These are phyloP conservation scores for Suillus fuscotomentosus DNA, from an alignment of 768 basidiomycete genomes.

Conservation along the genomic window DNA sequence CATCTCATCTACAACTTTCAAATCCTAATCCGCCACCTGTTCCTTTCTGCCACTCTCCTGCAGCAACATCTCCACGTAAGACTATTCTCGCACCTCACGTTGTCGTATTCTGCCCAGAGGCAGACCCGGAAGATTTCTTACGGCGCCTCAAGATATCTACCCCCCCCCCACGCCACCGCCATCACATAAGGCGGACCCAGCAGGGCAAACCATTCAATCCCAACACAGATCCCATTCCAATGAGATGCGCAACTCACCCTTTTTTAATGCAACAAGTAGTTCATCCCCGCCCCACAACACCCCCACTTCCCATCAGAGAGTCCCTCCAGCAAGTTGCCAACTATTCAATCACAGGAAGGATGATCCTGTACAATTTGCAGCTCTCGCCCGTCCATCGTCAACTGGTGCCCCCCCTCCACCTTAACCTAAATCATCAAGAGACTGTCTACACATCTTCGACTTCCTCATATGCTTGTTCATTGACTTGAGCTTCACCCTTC, in stretches of 20 bases:
- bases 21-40: constrained; percentile 21
- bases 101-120: constrained; percentile 43
- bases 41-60: constrained; percentile 13
- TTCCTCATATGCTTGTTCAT: constrained; percentile 70
- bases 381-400: constrained; percentile 49
- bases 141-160: constrained; percentile 67
- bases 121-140: constrained; percentile 72
- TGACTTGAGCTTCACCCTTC: constrained; percentile 69
- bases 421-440: constrained; percentile 61
- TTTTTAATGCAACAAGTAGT: constrained; percentile 55
- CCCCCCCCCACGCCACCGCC: constrained; percentile 38
- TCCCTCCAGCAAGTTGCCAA: constrained; percentile 39
- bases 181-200: constrained; percentile 33
- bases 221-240: constrained; percentile 62
- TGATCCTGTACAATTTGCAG: constrained; percentile 81
- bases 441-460: constrained; percentile 74
- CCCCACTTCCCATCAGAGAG: constrained; percentile 36
- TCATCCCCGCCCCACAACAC: constrained; percentile 40
- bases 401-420: constrained; percentile 41
- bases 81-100: constrained; percentile 24
- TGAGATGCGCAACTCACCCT: constrained; percentile 59
- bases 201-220: constrained; percentile 63
- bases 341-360: constrained; percentile 90
- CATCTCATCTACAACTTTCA: constrained; percentile 31
- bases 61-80: no score